These are phyloP conservation scores for Hordeum marinum DNA, from an alignment of 176 grass and related monocot species.

Conservation along the genomic window DNA sequence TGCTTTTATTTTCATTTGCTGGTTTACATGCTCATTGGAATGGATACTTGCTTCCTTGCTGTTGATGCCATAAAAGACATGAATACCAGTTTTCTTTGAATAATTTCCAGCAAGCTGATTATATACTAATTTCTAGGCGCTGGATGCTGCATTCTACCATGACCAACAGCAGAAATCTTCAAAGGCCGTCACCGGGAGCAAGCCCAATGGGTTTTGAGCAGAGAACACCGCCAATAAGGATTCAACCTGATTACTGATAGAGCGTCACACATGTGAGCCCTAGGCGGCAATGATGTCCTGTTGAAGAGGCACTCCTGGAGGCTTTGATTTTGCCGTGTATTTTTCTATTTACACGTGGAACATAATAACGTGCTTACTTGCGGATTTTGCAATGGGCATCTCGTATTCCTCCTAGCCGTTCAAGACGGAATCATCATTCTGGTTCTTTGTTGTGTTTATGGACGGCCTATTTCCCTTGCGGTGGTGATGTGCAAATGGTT, in stretches of 20 bases:
- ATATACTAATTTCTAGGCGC: constrained; percentile 45
- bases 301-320: not conserved
- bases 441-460: not conserved
- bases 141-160: constrained; percentile 93
- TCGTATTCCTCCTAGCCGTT: not conserved
- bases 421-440: not conserved
- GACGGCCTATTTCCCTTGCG: not conserved
- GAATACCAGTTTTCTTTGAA: not conserved
- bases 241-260: not conserved
- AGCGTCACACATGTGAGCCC: not conserved
- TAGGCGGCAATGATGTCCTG: not conserved
- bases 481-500: not conserved
- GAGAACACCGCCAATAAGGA: not conserved
- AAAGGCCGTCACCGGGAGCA: constrained; percentile 27
- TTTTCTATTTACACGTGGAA: not conserved
- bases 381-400: not conserved
- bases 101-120: not conserved
- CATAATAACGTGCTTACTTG: not conserved
- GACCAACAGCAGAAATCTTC: constrained; percentile 71
- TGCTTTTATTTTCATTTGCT: not conserved
- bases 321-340: not conserved
- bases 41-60: no score
- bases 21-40: no score
- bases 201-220: constrained; percentile 52
- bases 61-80: not conserved